Conservation (phyloP, 495 filamentous ascomycete genomes). For the Penicillium pulvis region DNA sequence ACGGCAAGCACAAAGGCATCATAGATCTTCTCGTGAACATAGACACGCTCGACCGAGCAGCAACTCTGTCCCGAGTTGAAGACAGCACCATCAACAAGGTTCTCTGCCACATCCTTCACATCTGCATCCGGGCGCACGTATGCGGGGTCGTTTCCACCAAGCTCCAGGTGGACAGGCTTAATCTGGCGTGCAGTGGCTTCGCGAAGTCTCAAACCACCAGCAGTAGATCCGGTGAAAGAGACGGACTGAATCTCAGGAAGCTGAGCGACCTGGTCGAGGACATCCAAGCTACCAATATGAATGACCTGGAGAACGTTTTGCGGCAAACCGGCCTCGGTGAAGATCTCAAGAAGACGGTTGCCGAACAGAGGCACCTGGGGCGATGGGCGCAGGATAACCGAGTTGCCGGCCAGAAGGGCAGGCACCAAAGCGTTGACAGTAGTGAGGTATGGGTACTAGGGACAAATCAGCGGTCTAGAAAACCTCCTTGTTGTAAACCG, state of each 20-base stretch:
- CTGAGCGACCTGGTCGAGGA: conserved; percentile 74
- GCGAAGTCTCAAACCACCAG: conserved; percentile 80
- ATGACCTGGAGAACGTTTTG: conserved; percentile 82
- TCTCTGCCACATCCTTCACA: conserved; percentile 82
- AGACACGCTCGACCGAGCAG: conserved; percentile 89
- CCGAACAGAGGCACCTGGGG: conserved; percentile 91
- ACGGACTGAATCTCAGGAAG: conserved; percentile 74
- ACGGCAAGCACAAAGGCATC: conserved; percentile 75
- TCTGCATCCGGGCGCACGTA: conserved; percentile 87
- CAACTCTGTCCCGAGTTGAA: conserved; percentile 99
- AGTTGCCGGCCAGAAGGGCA: conserved; percentile 83
- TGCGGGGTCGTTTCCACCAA: conserved; percentile 93
- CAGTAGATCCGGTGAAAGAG: conserved; percentile 91
- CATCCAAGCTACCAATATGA: conserved; percentile 73
- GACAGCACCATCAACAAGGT: conserved; percentile 91
- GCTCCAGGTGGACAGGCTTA: conserved; percentile 82
- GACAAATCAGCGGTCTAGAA: conserved; percentile 11
- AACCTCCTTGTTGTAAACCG: conserved; percentile 1
- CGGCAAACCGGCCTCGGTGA: conserved; percentile 77
- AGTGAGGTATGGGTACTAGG: conserved; percentile 89
- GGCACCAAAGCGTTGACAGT: conserved; percentile 89
- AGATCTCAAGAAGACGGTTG: conserved; percentile 77
- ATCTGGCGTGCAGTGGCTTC: conserved; percentile 77
- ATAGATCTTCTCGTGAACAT: conserved; percentile 83
- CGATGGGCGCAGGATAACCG: conserved; percentile 88